Conservation (phyloP, 2,329 filamentous ascomycete genomes). For the Colletotrichum siamense region DNA sequence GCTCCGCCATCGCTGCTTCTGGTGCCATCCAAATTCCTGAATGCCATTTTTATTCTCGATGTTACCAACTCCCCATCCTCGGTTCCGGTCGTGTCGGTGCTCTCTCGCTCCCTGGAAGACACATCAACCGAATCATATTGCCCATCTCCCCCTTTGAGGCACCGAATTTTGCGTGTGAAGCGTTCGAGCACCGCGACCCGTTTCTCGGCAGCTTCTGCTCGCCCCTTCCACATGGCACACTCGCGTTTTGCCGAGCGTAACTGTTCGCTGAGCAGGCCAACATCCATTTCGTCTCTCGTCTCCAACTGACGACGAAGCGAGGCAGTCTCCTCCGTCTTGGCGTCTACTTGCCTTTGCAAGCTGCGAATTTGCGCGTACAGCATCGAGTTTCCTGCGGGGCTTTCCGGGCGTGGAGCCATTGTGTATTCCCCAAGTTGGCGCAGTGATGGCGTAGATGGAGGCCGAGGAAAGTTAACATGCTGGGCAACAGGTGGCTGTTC, state of each 20-base stretch:
- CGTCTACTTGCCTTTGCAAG: slow-evolving; percentile 53
- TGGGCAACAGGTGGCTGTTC: slow-evolving; percentile 44
- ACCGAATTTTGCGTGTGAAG: slow-evolving; percentile 40
- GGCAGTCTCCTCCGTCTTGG: slow-evolving; percentile 49
- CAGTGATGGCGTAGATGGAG: slow-evolving; percentile 33
- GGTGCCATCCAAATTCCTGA: not conserved
- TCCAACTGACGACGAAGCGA: slow-evolving; percentile 53
- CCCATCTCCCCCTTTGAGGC: slow-evolving; percentile 28
- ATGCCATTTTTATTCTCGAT: not conserved
- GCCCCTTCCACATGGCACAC: slow-evolving; percentile 54
- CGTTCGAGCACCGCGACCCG: slow-evolving; percentile 53
- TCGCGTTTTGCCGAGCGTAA: slow-evolving; percentile 49
- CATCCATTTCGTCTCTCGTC: slow-evolving; percentile 45
- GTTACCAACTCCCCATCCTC: not conserved
- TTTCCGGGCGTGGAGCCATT: slow-evolving; percentile 8
- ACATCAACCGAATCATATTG: not conserved
- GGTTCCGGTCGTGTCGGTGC: not conserved
- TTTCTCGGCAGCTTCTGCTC: slow-evolving; percentile 62
- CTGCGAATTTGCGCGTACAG: slow-evolving; percentile 55
- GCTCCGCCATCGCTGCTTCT: slow-evolving; percentile 16
- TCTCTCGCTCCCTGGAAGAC: not conserved
- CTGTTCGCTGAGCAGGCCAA: slow-evolving; percentile 53
- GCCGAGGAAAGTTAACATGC: slow-evolving; percentile 39
- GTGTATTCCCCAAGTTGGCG: not conserved
- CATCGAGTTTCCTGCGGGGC: slow-evolving; percentile 34